phyloP scores from a whole-genome alignment of 371 early-diverging fungal genomes.

The Gilbertella persicaria region DNA sequence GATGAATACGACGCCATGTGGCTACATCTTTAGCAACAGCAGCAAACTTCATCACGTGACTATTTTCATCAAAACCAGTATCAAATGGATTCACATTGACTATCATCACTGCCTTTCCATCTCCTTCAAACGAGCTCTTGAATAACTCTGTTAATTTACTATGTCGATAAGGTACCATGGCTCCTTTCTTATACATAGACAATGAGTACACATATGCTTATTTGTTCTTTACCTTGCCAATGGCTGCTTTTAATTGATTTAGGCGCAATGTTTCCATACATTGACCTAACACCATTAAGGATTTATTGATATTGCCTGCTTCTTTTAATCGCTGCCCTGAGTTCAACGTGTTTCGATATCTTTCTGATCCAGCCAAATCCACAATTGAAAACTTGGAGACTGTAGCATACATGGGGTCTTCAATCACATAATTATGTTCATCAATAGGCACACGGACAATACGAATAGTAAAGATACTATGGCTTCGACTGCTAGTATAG shows the following conservation, averaged over 20 bases:
- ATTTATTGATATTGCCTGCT: slow-evolving; percentile 92
- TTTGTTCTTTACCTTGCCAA: slow-evolving; percentile 36
- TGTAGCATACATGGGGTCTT: slow-evolving; percentile 45
- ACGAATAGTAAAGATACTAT: slow-evolving; percentile 73
- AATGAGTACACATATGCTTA: not conserved
- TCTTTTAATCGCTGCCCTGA: slow-evolving; percentile 86
- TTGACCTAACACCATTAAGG: slow-evolving; percentile 94
- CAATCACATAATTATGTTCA: slow-evolving; percentile 50
- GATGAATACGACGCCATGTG: slow-evolving; percentile 47
- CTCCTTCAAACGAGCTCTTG: slow-evolving; percentile 68
- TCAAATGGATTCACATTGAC: slow-evolving; percentile 74
- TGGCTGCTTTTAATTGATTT: slow-evolving; percentile 53
- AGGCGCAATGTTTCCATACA: slow-evolving; percentile 67
- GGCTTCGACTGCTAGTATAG: slow-evolving; percentile 66
- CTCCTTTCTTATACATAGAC: slow-evolving; percentile 31
- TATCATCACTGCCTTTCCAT: slow-evolving; percentile 69
- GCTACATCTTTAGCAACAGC: slow-evolving; percentile 66
- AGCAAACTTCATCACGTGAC: slow-evolving; percentile 70
- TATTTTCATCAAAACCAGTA: slow-evolving; percentile 62
- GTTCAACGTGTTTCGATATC: slow-evolving; percentile 79
- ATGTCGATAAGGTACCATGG: slow-evolving; percentile 69
- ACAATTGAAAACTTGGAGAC: slow-evolving; percentile 79
- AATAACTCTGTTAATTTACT: slow-evolving; percentile 73
- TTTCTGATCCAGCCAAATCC: slow-evolving; percentile 97
- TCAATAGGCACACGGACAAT: slow-evolving; percentile 62